Evolutionary conservation across 768 basidiomycete genomes (phyloP).

Genomic region (Podaxis sp.): DNA sequence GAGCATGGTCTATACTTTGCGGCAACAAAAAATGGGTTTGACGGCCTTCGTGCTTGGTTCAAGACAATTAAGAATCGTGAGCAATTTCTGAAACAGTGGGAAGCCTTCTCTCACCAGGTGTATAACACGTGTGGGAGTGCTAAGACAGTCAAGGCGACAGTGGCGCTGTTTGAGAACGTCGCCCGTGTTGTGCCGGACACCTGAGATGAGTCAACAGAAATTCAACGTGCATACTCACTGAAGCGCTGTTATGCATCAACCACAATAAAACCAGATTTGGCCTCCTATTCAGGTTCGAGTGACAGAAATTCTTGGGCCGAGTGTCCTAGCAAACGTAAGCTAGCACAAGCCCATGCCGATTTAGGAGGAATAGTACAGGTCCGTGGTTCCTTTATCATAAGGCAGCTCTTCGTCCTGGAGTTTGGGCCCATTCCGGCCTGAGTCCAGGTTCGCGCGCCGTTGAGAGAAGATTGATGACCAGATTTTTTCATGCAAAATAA

Average conservation of each 20-base stretch:
- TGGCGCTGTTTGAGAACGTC: background rate
- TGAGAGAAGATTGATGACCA: background rate
- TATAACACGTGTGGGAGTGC: background rate
- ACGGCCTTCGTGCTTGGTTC: background rate
- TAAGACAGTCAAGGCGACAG: background rate
- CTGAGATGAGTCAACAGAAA: background rate
- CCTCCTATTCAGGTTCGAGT: background rate
- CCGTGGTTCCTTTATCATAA: background rate
- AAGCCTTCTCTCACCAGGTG: background rate
- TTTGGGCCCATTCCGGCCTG: background rate
- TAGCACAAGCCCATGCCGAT: background rate
- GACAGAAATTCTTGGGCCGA: background rate
- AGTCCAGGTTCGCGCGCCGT: background rate
- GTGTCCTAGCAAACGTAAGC: background rate
- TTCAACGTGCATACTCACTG: background rate
- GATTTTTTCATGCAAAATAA: constrained; percentile 3
- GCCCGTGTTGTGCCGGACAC: background rate
- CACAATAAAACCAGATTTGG: background rate
- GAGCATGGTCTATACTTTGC: background rate
- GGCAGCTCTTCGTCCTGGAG: background rate
- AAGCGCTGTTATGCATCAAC: background rate
- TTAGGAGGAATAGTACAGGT: background rate
- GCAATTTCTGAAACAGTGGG: background rate
- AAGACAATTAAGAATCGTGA: background rate
- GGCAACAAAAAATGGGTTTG: background rate